phyloP scores from a whole-genome alignment of 331 rosid genomes.

The Quercus phellos region DNA sequence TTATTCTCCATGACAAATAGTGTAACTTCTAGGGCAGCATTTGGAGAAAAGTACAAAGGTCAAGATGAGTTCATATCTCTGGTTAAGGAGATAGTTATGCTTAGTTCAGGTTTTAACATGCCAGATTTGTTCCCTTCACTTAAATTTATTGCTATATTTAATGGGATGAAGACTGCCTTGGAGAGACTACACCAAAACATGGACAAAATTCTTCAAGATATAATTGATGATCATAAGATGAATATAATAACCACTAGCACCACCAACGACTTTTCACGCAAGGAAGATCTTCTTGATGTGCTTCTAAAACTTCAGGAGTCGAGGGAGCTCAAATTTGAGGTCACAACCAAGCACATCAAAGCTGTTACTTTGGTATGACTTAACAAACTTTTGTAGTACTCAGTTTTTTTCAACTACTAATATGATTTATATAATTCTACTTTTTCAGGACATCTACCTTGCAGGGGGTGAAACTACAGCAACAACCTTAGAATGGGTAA shows the following conservation, averaged over 20 bases:
- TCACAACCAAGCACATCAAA: slow-evolving; percentile 10
- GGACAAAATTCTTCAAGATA: not conserved
- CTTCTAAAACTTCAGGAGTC: slow-evolving; percentile 1
- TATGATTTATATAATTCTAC: too few species aligned
- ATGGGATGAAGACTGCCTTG: not conserved
- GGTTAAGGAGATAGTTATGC: not conserved
- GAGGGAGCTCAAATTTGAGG: not conserved
- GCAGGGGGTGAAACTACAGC: not conserved
- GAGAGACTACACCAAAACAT: not conserved
- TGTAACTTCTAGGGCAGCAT: slow-evolving; percentile 1
- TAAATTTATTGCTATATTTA: not conserved
- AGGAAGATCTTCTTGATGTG: slow-evolving; percentile 1
- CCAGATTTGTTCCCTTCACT: slow-evolving; percentile 17
- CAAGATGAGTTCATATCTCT: slow-evolving; percentile 12
- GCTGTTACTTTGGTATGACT: not conserved
- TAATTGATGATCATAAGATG: slow-evolving; percentile 3
- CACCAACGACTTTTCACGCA: not conserved
- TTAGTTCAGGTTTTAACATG: not conserved
- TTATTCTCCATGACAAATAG: not conserved
- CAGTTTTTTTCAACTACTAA: too few species aligned
- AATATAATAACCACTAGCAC: not conserved
- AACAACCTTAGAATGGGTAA: slow-evolving; percentile 6
- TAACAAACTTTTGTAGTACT: not conserved
- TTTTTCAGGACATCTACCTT: not conserved
- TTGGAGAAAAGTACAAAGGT: slow-evolving; percentile 19